phyloP scores from a whole-genome alignment of 805 yeast genomes.

The Clavispora vitiphila region DNA sequence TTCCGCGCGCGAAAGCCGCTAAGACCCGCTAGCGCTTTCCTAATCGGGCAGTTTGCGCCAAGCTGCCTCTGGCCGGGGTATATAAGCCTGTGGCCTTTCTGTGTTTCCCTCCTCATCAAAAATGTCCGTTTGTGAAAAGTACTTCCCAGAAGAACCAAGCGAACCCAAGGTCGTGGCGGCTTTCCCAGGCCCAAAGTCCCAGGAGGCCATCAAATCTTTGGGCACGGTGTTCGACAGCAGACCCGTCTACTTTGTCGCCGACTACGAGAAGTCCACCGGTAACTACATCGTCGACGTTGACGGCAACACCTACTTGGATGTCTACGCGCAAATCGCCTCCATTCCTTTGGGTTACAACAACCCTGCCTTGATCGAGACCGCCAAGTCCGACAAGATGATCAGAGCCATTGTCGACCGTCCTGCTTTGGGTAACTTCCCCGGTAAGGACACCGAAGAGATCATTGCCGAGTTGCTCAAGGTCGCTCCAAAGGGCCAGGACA shows the following conservation, averaged over 20 bases:
- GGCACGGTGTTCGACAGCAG: conserved; percentile 64
- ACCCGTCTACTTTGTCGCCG: conserved; percentile 71
- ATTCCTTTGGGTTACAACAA: conserved; percentile 83
- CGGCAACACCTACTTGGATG: conserved; percentile 70
- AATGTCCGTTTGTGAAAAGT: conserved; percentile 45
- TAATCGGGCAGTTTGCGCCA: neutral
- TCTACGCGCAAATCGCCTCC: conserved; percentile 80
- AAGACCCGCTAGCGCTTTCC: neutral
- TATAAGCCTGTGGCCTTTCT: neutral
- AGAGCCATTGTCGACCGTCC: conserved; percentile 78
- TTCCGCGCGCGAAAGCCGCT: neutral
- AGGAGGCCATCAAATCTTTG: conserved; percentile 47
- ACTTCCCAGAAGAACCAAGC: conserved; percentile 79
- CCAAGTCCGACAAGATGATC: conserved; percentile 64
- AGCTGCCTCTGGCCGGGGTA: neutral
- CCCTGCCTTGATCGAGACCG: conserved; percentile 66
- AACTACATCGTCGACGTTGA: conserved; percentile 79
- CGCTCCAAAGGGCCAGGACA: conserved; percentile 75
- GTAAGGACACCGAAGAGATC: conserved; percentile 60
- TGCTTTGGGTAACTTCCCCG: conserved; percentile 57
- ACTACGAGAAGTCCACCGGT: conserved; percentile 69
- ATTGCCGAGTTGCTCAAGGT: conserved; percentile 45
- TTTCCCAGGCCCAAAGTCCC: conserved; percentile 75
- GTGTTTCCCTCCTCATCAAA: neutral
- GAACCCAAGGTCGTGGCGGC: conserved; percentile 59